A percentile compares a stretch with the other conserved stretches of the same genome.
Conservation (phyloP, 2,329 filamentous ascomycete species). For the Orbilia quercus region DNA sequence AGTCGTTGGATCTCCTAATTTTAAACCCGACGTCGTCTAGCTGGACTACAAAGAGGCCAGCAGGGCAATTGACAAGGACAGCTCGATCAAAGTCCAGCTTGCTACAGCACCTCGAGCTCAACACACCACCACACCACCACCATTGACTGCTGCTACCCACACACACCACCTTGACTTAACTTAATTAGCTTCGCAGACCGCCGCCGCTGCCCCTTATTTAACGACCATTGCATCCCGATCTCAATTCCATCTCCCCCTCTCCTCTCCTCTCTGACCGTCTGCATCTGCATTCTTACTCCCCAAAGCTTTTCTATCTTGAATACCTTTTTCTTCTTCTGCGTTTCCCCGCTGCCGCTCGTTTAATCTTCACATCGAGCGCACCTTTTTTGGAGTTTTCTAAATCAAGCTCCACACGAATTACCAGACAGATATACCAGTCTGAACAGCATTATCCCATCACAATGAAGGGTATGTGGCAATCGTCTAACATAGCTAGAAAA, state of each 20-base stretch:
- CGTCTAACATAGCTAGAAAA: constrained; percentile 35
- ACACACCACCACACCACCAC: constrained; percentile 22
- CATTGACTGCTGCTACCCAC: constrained; percentile 25
- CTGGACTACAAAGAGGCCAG: constrained; percentile 40
- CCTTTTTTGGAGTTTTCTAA: constrained; percentile 15
- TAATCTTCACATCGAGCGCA: not conserved
- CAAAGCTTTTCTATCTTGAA: not conserved
- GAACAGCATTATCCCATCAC: constrained; percentile 12
- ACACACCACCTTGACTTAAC: constrained; percentile 5
- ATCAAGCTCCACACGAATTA: constrained; percentile 28
- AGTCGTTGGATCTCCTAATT: constrained; percentile 38
- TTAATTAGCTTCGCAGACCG: too few relatives aligned
- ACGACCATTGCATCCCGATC: not conserved
- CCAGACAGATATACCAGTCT: constrained; percentile 35
- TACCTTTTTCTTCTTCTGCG: constrained; percentile 15
- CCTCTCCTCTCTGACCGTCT: not conserved
- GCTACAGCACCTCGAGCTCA: constrained; percentile 32
- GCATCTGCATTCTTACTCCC: not conserved
- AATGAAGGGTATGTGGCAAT: constrained; percentile 42
- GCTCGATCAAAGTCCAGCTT: constrained; percentile 18
- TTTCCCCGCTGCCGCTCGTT: constrained; percentile 44
- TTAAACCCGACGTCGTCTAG: not conserved
- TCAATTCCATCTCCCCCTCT: constrained; percentile 4
- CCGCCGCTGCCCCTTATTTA: constrained; percentile 32
- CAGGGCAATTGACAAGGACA: constrained; percentile 49